These are phyloP conservation scores for Litsea cubeba DNA, from an alignment of 164 flowering plant species.

Conservation along the genomic window DNA sequence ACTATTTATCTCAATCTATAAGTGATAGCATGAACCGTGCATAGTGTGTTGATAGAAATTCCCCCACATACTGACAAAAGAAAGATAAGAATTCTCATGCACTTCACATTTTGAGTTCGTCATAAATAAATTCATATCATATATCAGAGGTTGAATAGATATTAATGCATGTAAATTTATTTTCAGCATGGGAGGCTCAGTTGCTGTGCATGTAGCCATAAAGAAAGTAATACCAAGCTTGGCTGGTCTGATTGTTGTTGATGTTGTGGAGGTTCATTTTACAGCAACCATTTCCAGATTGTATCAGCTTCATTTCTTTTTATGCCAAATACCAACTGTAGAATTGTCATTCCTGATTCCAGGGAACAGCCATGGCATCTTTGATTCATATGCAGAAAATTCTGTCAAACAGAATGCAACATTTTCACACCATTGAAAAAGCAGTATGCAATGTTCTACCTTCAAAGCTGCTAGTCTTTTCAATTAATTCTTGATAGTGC, in stretches of 20 bases:
- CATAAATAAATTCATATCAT: background rate
- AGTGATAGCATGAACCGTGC: no score
- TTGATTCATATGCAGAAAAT: slow-evolving; percentile 95
- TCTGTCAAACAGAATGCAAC: slow-evolving; percentile 78
- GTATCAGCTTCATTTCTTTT: background rate
- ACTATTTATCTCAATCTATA: no score
- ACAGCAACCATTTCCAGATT: background rate
- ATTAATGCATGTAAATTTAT: background rate
- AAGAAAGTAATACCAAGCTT: slow-evolving; percentile 60
- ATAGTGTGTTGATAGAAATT: no score
- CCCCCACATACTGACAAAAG: no score
- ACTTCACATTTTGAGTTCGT: no score
- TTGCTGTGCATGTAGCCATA: slow-evolving; percentile 94
- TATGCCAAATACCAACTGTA: slow-evolving; percentile 1
- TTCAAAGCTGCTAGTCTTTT: background rate
- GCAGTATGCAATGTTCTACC: slow-evolving; percentile 49
- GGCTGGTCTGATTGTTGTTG: slow-evolving; percentile 85
- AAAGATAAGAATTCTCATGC: no score
- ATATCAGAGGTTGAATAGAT: background rate
- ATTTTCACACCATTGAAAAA: slow-evolving; percentile 76
- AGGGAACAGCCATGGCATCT: slow-evolving; percentile 99
- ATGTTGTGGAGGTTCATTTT: slow-evolving; percentile 86
- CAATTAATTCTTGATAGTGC: background rate
- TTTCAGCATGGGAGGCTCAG: slow-evolving; percentile 97
- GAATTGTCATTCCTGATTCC: slow-evolving; percentile 20